Evolutionary conservation across 345 rosid genomes (phyloP), one percentile per base, ranked within the genome.

Genomic region (Iberis pinnata): DNA sequence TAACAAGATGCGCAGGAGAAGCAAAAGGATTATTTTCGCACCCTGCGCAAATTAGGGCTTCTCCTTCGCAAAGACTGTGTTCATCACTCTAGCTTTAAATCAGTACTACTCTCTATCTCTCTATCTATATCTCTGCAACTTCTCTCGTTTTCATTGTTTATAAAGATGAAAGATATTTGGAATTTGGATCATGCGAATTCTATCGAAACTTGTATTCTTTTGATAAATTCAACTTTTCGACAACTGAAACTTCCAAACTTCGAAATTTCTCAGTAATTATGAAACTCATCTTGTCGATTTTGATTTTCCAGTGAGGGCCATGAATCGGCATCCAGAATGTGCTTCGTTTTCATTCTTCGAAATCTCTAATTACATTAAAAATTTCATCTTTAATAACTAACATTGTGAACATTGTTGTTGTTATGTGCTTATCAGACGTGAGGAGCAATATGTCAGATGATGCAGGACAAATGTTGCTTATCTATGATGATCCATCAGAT

Each of bases 1-100:
- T 79, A 76, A 71, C 61, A 57, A 65, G 67, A 45, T 65, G 83
- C 80, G 83, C 67, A 70, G 44, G 75, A 45, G 38, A 38, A 41
- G 52, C 54, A 49, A 75, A 75, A 47, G 13, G 62, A 70, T 53
- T 61, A 27, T 19, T 60, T 6, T 62, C 72, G 69, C 70, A 64
- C 72, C 80, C 89, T 46, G 89, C 86, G 85, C 85, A 82, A 78
- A 82, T 79, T 82, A 82, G 86, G 89, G 89, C 74, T 68, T 27
- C 35, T 48, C 84, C 63, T 53, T 57, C 43, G 39, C 47, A 46
- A 49, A 49, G 31, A 19, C 46, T 19, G 25, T 51, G 52, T 51
- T 58, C 65, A 24, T 50, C 65, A 69, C 60, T 50, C 29, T 47
- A 16, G 58, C 4, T 60, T 64, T 47, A 37, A 50, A 54, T 38